Conservation (phyloP, 1,284 basidiomycete species). For the Pseudozyma tsukubaensis region DNA sequence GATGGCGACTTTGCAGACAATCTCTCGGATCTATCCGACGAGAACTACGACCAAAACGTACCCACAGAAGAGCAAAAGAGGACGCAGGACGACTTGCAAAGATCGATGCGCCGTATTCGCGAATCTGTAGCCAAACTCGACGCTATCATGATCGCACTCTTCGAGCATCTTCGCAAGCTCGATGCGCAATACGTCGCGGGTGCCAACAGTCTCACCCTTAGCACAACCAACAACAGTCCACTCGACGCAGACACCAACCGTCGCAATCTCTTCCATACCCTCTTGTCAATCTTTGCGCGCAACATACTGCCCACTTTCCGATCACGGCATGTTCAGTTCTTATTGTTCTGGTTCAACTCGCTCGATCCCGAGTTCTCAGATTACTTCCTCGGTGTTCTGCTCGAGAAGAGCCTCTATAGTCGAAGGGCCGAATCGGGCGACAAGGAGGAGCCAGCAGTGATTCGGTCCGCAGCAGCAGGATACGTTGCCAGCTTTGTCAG, state of each 20-base stretch:
- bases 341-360: conserved; percentile 94
- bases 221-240: conserved; percentile 22
- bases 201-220: conserved; percentile 26
- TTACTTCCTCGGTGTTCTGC: conserved; percentile 90
- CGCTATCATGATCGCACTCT: conserved; percentile 83
- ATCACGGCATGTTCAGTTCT: conserved; percentile 96
- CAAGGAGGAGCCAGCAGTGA: conserved; percentile 54
- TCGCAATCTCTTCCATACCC: conserved; percentile 76
- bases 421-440: conserved; percentile 32
- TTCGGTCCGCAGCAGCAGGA: conserved; percentile 64
- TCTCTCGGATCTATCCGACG: conserved; percentile 73
- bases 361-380: conserved; percentile 89
- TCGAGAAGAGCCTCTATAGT: conserved; percentile 85
- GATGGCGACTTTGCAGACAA: conserved; percentile 52
- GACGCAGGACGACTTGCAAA: conserved; percentile 45
- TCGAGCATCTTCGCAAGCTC: conserved; percentile 79
- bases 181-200: conserved; percentile 47
- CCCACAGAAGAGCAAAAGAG: conserved; percentile 36
- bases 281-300: conserved; percentile 91
- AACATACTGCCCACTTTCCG: conserved; percentile 94
- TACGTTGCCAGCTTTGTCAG: conserved; percentile 84
- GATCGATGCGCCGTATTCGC: conserved; percentile 72
- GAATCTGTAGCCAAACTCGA: conserved; percentile 92
- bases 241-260: conserved; percentile 50
- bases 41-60: conserved; percentile 71